Evolutionary conservation across 306 rosid genomes (phyloP).

Genomic region (Arachis stenosperma): DNA sequence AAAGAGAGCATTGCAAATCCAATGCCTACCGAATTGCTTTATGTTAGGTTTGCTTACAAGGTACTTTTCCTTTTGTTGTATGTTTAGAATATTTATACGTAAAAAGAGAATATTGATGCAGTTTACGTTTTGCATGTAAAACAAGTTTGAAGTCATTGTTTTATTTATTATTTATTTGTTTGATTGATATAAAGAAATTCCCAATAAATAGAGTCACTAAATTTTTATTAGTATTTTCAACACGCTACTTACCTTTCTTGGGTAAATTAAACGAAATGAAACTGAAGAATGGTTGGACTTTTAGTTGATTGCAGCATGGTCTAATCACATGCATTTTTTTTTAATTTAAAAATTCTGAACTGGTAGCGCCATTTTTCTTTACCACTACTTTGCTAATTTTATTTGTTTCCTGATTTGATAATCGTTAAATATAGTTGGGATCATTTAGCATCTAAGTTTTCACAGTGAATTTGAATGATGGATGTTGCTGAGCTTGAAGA

Average conservation of each 20-base stretch:
- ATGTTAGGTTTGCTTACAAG: constrained; percentile 17
- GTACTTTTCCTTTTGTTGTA: neutral
- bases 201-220: neutral
- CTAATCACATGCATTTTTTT: constrained; percentile 1
- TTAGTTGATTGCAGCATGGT: neutral
- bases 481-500: constrained; percentile 75
- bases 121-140: constrained; percentile 13
- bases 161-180: neutral
- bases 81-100: neutral
- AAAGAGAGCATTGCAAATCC: neutral
- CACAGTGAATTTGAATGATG: constrained; percentile 51
- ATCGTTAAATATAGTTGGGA: constrained; percentile 49
- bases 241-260: constrained; percentile 2
- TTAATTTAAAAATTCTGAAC: neutral
- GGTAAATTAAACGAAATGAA: neutral
- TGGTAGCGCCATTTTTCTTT: neutral
- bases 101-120: constrained; percentile 3
- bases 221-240: constrained; percentile 11
- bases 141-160: neutral
- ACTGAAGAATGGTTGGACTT: neutral
- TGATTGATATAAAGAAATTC: neutral
- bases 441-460: constrained; percentile 35
- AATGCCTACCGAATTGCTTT: neutral
- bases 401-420: constrained; percentile 24
- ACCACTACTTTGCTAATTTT: constrained; percentile 28